A percentile compares a stretch with the other conserved stretches of the same genome.
Conservation (phyloP, 1,284 basidiomycete genomes). For the Peniophora sp. region DNA sequence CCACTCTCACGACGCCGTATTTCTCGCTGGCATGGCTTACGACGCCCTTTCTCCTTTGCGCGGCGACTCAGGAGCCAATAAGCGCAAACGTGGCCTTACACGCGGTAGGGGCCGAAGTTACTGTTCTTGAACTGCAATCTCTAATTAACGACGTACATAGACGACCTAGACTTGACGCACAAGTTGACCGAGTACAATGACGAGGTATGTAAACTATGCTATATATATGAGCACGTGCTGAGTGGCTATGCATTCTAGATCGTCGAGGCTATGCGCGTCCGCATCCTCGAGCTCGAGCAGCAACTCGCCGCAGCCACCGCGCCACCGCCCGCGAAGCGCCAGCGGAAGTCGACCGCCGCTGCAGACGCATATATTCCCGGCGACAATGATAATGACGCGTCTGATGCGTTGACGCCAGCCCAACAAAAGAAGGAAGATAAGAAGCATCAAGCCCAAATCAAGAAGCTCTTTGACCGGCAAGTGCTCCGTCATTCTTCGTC, state of each 20-base stretch:
- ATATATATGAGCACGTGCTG: not conserved
- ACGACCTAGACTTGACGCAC: not conserved
- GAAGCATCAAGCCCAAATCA: slow-evolving; percentile 28
- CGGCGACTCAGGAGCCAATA: no score
- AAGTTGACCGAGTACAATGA: not conserved
- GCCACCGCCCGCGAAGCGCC: slow-evolving; percentile 19
- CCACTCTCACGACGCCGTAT: no score
- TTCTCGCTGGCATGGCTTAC: no score
- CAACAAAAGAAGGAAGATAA: slow-evolving; percentile 27
- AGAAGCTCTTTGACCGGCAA: slow-evolving; percentile 31
- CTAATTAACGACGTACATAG: not conserved
- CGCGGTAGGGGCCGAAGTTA: no score
- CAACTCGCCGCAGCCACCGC: slow-evolving; percentile 19
- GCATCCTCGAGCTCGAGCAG: slow-evolving; percentile 33
- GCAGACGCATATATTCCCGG: slow-evolving; percentile 10
- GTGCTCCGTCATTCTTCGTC: slow-evolving; percentile 2
- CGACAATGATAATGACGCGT: slow-evolving; percentile 10
- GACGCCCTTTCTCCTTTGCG: no score
- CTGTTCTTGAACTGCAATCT: no score
- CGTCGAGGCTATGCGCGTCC: slow-evolving; percentile 28
- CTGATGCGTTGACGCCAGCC: not conserved
- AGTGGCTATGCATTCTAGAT: slow-evolving; percentile 14
- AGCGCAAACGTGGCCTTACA: no score
- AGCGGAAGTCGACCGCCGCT: slow-evolving; percentile 13
- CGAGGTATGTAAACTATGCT: not conserved